Evolutionary conservation across 2,329 filamentous ascomycete species (phyloP).

Genomic region (Nigrograna mackinnonii): DNA sequence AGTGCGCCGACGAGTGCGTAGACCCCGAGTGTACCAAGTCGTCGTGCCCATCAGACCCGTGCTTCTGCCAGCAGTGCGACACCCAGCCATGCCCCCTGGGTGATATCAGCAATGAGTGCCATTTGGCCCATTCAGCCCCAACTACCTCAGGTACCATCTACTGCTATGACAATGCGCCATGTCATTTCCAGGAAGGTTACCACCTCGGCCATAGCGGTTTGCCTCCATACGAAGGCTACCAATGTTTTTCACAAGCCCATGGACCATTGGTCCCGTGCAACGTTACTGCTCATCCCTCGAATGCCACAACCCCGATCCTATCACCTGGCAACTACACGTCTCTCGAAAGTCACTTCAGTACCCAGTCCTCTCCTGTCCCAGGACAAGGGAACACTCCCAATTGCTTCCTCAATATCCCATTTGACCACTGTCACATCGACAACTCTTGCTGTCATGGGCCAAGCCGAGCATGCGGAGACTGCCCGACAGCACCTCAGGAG

Average conservation of each 20-base stretch:
- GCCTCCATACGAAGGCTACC: slow-evolving; percentile 30
- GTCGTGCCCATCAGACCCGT: slow-evolving; percentile 31
- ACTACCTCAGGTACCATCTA: slow-evolving; percentile 32
- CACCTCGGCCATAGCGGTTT: slow-evolving; percentile 24
- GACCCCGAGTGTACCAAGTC: slow-evolving; percentile 39
- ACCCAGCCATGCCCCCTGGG: slow-evolving; percentile 33
- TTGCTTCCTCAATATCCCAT: slow-evolving; percentile 33
- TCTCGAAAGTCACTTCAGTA: slow-evolving; percentile 30
- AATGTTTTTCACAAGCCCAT: slow-evolving; percentile 33
- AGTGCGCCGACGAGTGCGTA: slow-evolving; percentile 34
- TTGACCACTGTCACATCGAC: slow-evolving; percentile 39
- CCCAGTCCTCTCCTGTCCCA: slow-evolving; percentile 26
- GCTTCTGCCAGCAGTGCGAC: slow-evolving; percentile 39
- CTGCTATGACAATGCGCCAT: slow-evolving; percentile 37
- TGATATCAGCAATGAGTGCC: slow-evolving; percentile 33
- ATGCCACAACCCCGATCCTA: slow-evolving; percentile 27
- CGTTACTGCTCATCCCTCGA: slow-evolving; percentile 26
- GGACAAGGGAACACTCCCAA: slow-evolving; percentile 11
- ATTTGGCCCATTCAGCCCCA: slow-evolving; percentile 34
- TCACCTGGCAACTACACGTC: slow-evolving; percentile 38
- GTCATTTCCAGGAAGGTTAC: slow-evolving; percentile 35
- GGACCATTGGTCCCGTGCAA: slow-evolving; percentile 14
- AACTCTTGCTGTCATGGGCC: slow-evolving; percentile 39
- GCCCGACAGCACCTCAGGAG: slow-evolving; percentile 23
- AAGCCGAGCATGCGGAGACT: slow-evolving; percentile 31